Conservation (phyloP, 768 basidiomycete genomes). For the Panellus pusillus region DNA sequence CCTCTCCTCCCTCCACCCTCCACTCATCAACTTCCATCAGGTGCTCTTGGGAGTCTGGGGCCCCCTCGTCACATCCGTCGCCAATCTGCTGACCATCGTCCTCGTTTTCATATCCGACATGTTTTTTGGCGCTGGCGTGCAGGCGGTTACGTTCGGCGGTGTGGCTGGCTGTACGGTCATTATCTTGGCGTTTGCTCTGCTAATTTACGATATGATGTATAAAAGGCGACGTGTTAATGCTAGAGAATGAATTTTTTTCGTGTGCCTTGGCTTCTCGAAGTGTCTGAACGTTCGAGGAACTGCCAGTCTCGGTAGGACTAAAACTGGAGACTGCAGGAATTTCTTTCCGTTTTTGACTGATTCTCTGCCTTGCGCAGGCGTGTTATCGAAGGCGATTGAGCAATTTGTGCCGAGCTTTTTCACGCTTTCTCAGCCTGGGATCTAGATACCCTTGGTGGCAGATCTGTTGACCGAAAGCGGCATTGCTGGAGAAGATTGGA, state of each 20-base stretch:
- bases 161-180: constrained; percentile 78
- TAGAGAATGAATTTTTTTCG: no score
- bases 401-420: no score
- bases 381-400: no score
- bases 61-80: constrained; percentile 84
- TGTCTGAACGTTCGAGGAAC: no score
- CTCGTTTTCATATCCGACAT: constrained; percentile 82
- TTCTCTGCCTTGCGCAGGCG: no score
- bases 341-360: no score
- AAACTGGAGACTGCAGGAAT: neutral
- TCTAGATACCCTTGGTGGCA: no score
- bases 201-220: constrained; percentile 69
- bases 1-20: constrained; percentile 7
- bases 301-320: neutral
- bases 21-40: constrained; percentile 34
- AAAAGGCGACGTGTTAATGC: constrained; percentile 18
- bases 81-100: constrained; percentile 92
- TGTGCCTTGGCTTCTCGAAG: no score
- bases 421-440: no score
- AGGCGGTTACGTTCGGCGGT: constrained; percentile 69
- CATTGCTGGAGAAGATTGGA: no score
- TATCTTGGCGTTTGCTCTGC: constrained; percentile 76
- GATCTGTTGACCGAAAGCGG: no score
- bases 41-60: constrained; percentile 84
- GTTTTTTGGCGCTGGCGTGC: constrained; percentile 62